These are phyloP conservation scores for Aspergillus piperis DNA, from an alignment of 2,329 filamentous ascomycete genomes.

Conservation along the genomic window DNA sequence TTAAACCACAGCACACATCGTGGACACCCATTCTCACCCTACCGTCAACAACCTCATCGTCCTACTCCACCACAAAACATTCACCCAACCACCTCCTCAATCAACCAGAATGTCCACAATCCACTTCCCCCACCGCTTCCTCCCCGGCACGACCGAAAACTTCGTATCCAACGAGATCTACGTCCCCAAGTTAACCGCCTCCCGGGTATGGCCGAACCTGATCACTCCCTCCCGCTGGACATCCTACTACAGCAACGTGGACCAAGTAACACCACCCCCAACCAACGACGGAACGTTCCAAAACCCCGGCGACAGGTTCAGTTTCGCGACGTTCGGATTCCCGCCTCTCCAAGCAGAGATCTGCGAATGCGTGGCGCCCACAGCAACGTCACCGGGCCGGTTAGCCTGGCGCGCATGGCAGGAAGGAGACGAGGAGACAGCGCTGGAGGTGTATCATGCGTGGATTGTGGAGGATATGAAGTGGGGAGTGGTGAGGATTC, in stretches of 20 bases:
- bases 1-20: too few relatives aligned
- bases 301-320: conserved; percentile 2
- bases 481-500: conserved; percentile 5
- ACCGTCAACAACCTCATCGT: too few relatives aligned
- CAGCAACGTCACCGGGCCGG: neutral
- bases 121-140: conserved; percentile 7
- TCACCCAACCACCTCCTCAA: too few relatives aligned
- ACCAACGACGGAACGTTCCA: neutral
- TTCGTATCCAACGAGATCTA: conserved; percentile 14
- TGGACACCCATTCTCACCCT: too few relatives aligned
- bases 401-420: conserved; percentile 10
- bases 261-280: conserved; percentile 5
- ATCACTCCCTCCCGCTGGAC: neutral
- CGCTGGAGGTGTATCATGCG: conserved; percentile 10
- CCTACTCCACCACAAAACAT: too few relatives aligned
- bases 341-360: conserved; percentile 4
- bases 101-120: neutral
- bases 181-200: neutral
- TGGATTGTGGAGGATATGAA: conserved; percentile 10
- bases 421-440: conserved; percentile 8
- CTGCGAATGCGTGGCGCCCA: conserved; percentile 2
- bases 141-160: conserved; percentile 11
- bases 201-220: conserved; percentile 1
- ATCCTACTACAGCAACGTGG: conserved; percentile 10
- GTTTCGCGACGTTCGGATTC: conserved; percentile 10